Conservation (phyloP, 1,284 basidiomycete genomes). For the Leccinum colubrinum region DNA sequence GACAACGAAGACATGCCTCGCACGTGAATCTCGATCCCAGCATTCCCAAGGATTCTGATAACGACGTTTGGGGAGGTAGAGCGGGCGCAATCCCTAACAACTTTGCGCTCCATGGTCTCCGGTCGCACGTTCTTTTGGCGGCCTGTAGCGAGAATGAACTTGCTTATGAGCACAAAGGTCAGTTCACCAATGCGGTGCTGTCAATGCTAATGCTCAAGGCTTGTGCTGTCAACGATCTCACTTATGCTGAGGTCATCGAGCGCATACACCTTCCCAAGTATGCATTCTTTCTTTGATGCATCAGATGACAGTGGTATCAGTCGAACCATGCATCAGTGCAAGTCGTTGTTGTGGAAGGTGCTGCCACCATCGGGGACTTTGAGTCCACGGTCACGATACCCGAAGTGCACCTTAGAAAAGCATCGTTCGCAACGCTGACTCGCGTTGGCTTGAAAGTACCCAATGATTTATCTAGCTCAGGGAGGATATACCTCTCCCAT, state of each 20-base stretch:
- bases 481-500: no score
- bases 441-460: slow-evolving; percentile 3
- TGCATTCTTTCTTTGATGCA: background rate
- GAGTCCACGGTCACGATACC: slow-evolving; percentile 9
- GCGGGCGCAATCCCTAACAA: no score
- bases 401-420: background rate
- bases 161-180: slow-evolving; percentile 19
- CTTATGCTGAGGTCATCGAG: slow-evolving; percentile 15
- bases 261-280: slow-evolving; percentile 14
- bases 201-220: slow-evolving; percentile 10
- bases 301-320: no score
- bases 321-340: no score
- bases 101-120: slow-evolving; percentile 13
- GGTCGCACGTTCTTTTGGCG: slow-evolving; percentile 49
- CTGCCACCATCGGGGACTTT: slow-evolving; percentile 15
- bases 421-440: slow-evolving; percentile 12
- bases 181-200: slow-evolving; percentile 19
- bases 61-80: no score
- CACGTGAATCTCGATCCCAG: no score
- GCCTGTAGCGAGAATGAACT: slow-evolving; percentile 48
- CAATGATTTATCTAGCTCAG: no score
- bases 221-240: slow-evolving; percentile 3
- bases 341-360: background rate
- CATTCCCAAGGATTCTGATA: no score
- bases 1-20: no score